Percentiles rank a stretch among this genome's conserved stretches.
These are phyloP conservation scores for Septoria petroselini DNA, from an alignment of 2,329 filamentous ascomycete genomes.

Conservation along the genomic window DNA sequence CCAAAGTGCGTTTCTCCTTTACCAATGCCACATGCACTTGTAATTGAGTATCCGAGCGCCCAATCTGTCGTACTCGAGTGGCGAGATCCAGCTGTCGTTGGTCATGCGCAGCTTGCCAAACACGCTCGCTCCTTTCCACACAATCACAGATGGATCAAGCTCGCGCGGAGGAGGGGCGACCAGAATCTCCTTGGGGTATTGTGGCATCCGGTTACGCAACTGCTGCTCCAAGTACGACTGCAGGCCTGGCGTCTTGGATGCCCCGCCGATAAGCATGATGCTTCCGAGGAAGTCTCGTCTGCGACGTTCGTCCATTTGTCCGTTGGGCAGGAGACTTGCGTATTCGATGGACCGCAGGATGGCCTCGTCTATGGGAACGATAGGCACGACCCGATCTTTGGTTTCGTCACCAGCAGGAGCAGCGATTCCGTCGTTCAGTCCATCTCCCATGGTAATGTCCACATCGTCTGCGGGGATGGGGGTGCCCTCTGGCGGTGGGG, in stretches of 20 bases:
- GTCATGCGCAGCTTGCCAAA: slow-evolving; percentile 82
- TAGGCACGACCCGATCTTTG: slow-evolving; percentile 75
- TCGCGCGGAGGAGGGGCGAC: slow-evolving; percentile 75
- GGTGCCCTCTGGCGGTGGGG: slow-evolving; percentile 74
- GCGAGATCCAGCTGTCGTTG: slow-evolving; percentile 93
- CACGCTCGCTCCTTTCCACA: slow-evolving; percentile 96
- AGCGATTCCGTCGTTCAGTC: slow-evolving; percentile 42
- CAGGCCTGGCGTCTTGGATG: slow-evolving; percentile 75
- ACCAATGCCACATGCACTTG: slow-evolving; percentile 67
- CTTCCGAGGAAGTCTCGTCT: slow-evolving; percentile 83
- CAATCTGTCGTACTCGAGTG: slow-evolving; percentile 81
- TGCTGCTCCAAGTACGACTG: slow-evolving; percentile 79
- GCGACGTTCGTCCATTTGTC: slow-evolving; percentile 83
- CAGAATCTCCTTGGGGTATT: slow-evolving; percentile 64
- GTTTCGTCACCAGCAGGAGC: slow-evolving; percentile 45
- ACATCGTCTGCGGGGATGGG: slow-evolving; percentile 61
- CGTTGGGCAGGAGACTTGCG: slow-evolving; percentile 54
- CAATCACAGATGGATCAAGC: slow-evolving; percentile 94
- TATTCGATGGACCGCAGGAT: slow-evolving; percentile 87
- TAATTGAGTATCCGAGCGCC: slow-evolving; percentile 79
- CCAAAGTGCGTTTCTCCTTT: not conserved
- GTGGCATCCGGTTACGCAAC: slow-evolving; percentile 63
- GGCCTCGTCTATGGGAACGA: slow-evolving; percentile 80
- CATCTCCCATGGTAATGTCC: slow-evolving; percentile 46
- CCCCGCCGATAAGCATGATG: slow-evolving; percentile 87